Conservation (phyloP, 2,329 filamentous ascomycete species). For the Penicillium paneum region DNA sequence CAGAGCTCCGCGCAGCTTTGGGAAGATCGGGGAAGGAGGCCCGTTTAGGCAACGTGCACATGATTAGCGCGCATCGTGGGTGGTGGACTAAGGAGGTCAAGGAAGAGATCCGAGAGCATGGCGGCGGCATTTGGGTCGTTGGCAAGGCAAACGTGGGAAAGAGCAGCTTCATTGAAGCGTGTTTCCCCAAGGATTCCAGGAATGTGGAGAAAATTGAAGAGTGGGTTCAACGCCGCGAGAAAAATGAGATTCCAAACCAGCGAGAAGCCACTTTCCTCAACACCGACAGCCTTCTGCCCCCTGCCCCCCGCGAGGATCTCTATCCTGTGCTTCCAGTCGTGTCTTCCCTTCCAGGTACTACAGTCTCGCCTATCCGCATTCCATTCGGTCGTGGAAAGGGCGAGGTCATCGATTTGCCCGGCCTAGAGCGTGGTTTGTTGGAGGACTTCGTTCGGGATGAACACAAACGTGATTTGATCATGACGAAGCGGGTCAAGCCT, state of each 20-base stretch:
- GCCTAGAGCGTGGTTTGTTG: conserved; percentile 70
- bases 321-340: conserved; percentile 85
- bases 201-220: conserved; percentile 40
- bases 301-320: conserved; percentile 66
- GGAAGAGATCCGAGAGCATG: conserved; percentile 77
- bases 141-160: conserved; percentile 99
- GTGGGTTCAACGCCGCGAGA: conserved; percentile 29
- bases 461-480: conserved; percentile 66
- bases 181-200: conserved; percentile 73
- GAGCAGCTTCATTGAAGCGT: conserved; percentile 80
- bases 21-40: conserved; percentile 64
- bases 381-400: conserved; percentile 83
- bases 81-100: conserved; percentile 93
- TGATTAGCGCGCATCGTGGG: conserved; percentile 77
- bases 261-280: conserved; percentile 23
- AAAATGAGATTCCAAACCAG: conserved; percentile 14
- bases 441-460: conserved; percentile 67
- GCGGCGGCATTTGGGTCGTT: conserved; percentile 90
- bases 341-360: conserved; percentile 85
- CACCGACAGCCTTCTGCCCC: conserved; percentile 64
- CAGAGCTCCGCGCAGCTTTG: conserved; percentile 73
- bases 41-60: conserved; percentile 82
- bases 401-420: conserved; percentile 90
- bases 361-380: conserved; percentile 88
- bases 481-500: conserved; percentile 72